Base-by-base conservation (phyloP, 805 yeast species). In the Sugiyamaella smithiae region DNA sequence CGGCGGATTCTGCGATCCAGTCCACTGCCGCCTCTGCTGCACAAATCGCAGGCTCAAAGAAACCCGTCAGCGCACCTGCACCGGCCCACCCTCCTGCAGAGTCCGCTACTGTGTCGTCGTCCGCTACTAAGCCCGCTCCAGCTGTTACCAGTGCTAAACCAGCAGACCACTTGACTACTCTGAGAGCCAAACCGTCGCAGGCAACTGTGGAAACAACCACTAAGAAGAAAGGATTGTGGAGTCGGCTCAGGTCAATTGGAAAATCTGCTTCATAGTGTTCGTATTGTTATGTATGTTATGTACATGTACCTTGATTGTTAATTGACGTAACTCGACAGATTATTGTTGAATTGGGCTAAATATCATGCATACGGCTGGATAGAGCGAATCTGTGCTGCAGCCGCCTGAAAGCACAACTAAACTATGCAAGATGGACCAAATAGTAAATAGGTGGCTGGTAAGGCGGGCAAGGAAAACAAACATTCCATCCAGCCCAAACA, bases 21-120 rank as follows among this genome's bases (percentile, higher is more conserved):
- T 7, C 29, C 29, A 16, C 42, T 2, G 47, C 47, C 36, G 33
- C 46, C 23, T 22, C 49, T 32, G 40, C 46, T 32, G 50, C 20
- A 5, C 19, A 26, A 7, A 8, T 42, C n/a, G 16, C 16, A 5
- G 29, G 29, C 7, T 26, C 29, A 8, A 26, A 11, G 11, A 11
- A 8, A 11, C 29, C 29, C 11, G 29, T 11, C 9, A 26, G 29
- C 29, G 29, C 7, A 11, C 29, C 29, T 26, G 29, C 11, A 26
- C 29, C 29, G 29, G 29, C 29, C 9, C 7, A 26, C 11, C 7
- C 7, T 7, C 29, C 29, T 26, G 29, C 29, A 26, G 29, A 7
- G 7, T 11, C 35, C 4, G 29, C 11, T 14, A 22, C 43, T 5
- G 12, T 26, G n/a, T 19, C 24, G 6, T 12, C 28, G 5, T 9